Evolutionary conservation across 148 eudicot species (phyloP).

Genomic region (Arctostaphylos glauca): DNA sequence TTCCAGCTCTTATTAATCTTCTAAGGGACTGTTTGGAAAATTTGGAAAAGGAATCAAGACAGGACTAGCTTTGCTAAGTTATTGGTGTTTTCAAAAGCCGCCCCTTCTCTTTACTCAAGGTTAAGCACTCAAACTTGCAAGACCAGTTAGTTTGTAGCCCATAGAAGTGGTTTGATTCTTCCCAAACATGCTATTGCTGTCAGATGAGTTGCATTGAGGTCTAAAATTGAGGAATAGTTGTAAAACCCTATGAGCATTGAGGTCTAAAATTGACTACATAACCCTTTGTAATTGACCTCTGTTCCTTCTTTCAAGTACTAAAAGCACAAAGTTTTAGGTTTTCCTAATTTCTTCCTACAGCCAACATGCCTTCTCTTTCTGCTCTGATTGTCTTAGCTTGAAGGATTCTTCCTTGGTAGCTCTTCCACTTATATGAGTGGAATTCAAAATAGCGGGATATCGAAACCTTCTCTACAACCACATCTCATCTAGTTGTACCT

Average conservation of each 20-base stretch:
- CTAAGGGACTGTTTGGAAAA: background rate
- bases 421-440: background rate
- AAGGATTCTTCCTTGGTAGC: background rate
- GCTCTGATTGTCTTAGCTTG: background rate
- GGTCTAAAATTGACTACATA: background rate
- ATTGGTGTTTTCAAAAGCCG: background rate
- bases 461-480: background rate
- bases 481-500: background rate
- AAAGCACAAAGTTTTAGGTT: background rate
- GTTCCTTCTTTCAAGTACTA: no score
- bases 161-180: background rate
- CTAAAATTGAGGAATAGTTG: background rate
- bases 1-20: background rate
- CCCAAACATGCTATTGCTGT: background rate
- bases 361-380: background rate
- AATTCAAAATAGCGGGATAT: background rate
- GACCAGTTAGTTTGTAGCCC: background rate
- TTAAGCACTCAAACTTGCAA: background rate
- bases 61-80: background rate
- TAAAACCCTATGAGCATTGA: background rate
- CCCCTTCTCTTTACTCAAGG: background rate
- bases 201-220: background rate
- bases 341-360: background rate
- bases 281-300: background rate
- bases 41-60: background rate